Base-by-base conservation (phyloP, 805 yeast species). In the Wickerhamomyces bovis region DNA sequence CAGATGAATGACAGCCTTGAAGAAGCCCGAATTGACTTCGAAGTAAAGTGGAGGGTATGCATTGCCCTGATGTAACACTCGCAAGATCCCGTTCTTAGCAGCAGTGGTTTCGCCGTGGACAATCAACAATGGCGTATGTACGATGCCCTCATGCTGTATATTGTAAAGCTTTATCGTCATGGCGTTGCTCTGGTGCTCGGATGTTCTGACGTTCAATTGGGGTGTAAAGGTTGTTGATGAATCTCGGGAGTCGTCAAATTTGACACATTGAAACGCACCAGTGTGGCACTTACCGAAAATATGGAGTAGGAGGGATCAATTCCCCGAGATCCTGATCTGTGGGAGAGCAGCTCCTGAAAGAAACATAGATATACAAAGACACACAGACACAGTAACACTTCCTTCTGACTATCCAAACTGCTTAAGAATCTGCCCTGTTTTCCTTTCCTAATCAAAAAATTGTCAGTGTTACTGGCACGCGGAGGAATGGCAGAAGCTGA, bases 1-100 rank as follows among this genome's bases (percentile, higher is more conserved):
- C 18, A 90, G 72, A 50, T 85, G 85, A 3, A 86, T 71, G 16
- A 86, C 58, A 0, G 87, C 86, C 63, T 89, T 90, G 72, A 90
- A 92, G 49, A 76, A 73, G 1, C 84, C 82, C 19, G 76, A 67
- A 44, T 80, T 78, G 7, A 89, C 78, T 49, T 90, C 95, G 56
- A 73, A 85, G 45, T 73, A 70, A 55, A 80, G 83, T 0, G 88
- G 77, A 0, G 97, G 95, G 50, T 51, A 67, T 23, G 57, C 64
- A 57, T 52, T 60, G 53, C 63, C 71, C 59, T 61, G 71, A 54
- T 63, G 72, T 50, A 68, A 71, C 40, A 71, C 78, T 12, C 73
- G 70, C 31, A 70, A 62, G 36, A 68, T 67, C 7, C 78, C 77
- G 12, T 46, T 19, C 4, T 51, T 41, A 6, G 22, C 7, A 3